These are phyloP conservation scores for Mycena albidolilacea DNA, from an alignment of 768 basidiomycete species.

Conservation along the genomic window DNA sequence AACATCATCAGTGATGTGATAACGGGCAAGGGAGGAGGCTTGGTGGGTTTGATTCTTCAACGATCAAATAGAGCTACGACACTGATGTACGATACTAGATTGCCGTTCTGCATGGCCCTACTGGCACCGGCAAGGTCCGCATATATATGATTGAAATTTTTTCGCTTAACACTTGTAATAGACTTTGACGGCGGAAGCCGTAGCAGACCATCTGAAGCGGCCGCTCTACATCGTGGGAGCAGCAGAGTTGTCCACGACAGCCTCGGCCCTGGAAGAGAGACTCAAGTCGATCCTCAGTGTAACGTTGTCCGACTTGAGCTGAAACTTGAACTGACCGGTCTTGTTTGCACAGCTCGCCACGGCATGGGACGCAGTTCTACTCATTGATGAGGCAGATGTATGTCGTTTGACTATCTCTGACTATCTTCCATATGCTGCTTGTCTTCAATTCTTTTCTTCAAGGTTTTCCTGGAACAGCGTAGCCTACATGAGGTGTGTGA, in stretches of 20 bases:
- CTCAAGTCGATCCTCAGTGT: conserved; percentile 42
- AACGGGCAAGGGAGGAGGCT: conserved; percentile 53
- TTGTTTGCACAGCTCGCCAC: conserved; percentile 36
- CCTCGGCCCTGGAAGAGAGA: conserved; percentile 41
- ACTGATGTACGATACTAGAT: conserved; percentile 34
- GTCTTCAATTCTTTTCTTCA: conserved; percentile 3
- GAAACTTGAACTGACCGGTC: not conserved
- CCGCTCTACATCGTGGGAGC: conserved; percentile 45
- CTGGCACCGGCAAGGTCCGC: conserved; percentile 42
- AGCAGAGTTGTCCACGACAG: conserved; percentile 43
- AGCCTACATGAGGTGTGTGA: conserved; percentile 38
- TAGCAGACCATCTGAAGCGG: conserved; percentile 44
- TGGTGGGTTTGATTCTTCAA: conserved; percentile 43
- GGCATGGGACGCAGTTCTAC: conserved; percentile 43
- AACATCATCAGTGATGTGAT: conserved; percentile 49
- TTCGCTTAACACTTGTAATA: conserved; percentile 13
- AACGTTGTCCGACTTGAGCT: not conserved
- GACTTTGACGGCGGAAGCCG: conserved; percentile 48
- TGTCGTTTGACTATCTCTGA: not conserved
- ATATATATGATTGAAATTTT: not conserved
- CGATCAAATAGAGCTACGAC: not conserved
- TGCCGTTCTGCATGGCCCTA: conserved; percentile 45
- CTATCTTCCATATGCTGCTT: not conserved
- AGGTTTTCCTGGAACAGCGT: conserved; percentile 39
- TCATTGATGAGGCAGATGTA: conserved; percentile 48